Base-by-base conservation (phyloP, 129 eudicot genomes). In the Centella asiatica region DNA sequence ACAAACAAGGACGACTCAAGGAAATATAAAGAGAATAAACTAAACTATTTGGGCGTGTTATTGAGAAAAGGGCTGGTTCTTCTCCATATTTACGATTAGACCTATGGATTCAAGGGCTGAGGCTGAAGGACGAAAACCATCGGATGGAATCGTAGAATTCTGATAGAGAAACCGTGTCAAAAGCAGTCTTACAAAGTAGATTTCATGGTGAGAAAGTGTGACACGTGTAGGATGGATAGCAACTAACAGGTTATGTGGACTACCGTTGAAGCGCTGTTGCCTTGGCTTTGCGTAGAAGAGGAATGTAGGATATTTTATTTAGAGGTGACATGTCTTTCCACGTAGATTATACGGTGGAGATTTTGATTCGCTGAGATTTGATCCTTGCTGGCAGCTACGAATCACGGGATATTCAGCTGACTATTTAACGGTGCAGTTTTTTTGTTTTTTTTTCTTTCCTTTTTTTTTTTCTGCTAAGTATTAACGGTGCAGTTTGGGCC, bases 21-120 rank as follows among this genome's bases (percentile, higher is more conserved):
- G 47, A 71, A 52, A 76, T 69, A 34, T 70, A 70, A 48, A 71
- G 48, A 66, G n/a, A 66, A 53, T 67, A 66, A 6, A 1, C n/a
- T 24, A 9, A 18, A 44, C 49, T 20, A 71, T 66, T 67, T 72
- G 71, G 54, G 46, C 66, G 24, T 37, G 47, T 76, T 55, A 57
- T 70, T 70, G 42, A 61, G 70, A 74, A 45, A n/a, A n/a, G n/a
- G n/a, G n/a, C n/a, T 66, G 58, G 1, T 27, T 62, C 39, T 33
- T 61, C 10, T 20, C 66, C n/a, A 28, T 45, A 59, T 60, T 61
- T 51, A 59, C 81, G 32, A 12, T 64, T 51, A 20, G 51, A 75
- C 71, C 80, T 58, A 33, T 5, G 6, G 23, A 5, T n/a, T 4
- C 2, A 1, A 1, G 3, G 39, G n/a, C 22, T 29, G 40, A 2